Evolutionary conservation across 2,329 filamentous ascomycete species (phyloP), one percentile per base, ranked within the genome.

Genomic region (Alternaria postmessia): DNA sequence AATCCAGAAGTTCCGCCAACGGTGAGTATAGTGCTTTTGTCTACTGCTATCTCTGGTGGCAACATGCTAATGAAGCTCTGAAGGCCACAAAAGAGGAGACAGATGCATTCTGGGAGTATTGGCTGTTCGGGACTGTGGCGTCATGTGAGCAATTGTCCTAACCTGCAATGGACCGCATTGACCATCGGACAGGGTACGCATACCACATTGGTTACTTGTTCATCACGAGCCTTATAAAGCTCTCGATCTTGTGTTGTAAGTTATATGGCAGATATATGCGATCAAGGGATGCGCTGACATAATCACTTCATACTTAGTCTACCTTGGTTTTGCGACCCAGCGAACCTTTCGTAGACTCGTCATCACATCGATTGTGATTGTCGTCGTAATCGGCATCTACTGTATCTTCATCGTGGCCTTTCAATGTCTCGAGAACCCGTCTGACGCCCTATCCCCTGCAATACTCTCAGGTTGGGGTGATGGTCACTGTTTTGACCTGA

Each of bases 151-250:
- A 39, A 26, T 16, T 39, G 32, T 51, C 9, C 1, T 2, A 12
- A 9, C 34, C 9, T 38, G 16, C 2, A 14, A 16, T 26, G 12
- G 4, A 6, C 12, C 16, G n/a, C 36, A 12, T 24, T 51, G 14
- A 51, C 22, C 24, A 20, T 20, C n/a, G 1, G 22, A 51, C 30
- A 51, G 49, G 34, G 71, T 74, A 73, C 39, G 59, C 65, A 18
- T 74, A 73, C 36, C 70, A 73, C 49, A 70, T 74, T 18, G 51
- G 67, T 8, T 75, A 75, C 57, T 41, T 69, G 14, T 59, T 66
- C 30, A 63, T 63, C 18, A 68, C 71, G 26, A 64, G 59, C 16
- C 46, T 72, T 22, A 64, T 74, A 42, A 75, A 75, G 53, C 48
- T 74, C 30, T 72, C 67, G 2, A 70, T 74, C 26, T 63, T 74